phyloP scores from a whole-genome alignment of 129 eudicot genomes.

The Pseudognaphalium luteoalbum region DNA sequence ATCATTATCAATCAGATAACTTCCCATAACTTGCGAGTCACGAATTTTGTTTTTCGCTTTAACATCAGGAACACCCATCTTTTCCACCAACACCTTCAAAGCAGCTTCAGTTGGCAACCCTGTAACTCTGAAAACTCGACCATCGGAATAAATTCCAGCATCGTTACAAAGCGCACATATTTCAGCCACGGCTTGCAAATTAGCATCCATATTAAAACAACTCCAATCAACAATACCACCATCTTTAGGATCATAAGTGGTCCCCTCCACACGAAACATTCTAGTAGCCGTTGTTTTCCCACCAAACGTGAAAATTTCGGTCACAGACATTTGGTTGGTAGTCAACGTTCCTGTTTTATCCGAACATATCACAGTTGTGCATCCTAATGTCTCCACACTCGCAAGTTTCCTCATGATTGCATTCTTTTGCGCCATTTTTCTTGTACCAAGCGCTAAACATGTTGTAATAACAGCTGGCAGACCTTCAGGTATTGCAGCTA shows the following conservation, averaged over 20 bases:
- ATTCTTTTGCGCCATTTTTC: slow-evolving; percentile 84
- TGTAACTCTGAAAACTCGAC: slow-evolving; percentile 51
- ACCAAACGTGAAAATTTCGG: slow-evolving; percentile 68
- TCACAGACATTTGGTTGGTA: slow-evolving; percentile 89
- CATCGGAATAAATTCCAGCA: slow-evolving; percentile 67
- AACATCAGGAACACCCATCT: slow-evolving; percentile 75
- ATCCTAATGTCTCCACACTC: slow-evolving; percentile 88
- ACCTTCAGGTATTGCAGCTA: slow-evolving; percentile 92
- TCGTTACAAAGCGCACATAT: slow-evolving; percentile 81
- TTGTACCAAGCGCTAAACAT: slow-evolving; percentile 79
- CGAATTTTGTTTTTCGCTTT: slow-evolving; percentile 52
- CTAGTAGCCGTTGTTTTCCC: slow-evolving; percentile 52
- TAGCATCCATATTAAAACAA: slow-evolving; percentile 60
- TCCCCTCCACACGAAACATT: slow-evolving; percentile 64
- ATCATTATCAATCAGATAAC: slow-evolving; percentile 50
- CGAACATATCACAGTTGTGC: slow-evolving; percentile 89
- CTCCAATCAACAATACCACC: slow-evolving; percentile 80
- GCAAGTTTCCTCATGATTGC: slow-evolving; percentile 73
- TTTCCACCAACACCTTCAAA: slow-evolving; percentile 82
- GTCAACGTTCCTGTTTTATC: slow-evolving; percentile 92
- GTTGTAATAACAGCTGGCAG: slow-evolving; percentile 84
- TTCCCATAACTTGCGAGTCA: slow-evolving; percentile 44
- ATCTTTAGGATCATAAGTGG: slow-evolving; percentile 85
- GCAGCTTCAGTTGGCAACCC: slow-evolving; percentile 96
- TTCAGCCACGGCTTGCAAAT: slow-evolving; percentile 74